phyloP scores from a whole-genome alignment of 2,329 filamentous ascomycete species.

The Remersonia thermophila region DNA sequence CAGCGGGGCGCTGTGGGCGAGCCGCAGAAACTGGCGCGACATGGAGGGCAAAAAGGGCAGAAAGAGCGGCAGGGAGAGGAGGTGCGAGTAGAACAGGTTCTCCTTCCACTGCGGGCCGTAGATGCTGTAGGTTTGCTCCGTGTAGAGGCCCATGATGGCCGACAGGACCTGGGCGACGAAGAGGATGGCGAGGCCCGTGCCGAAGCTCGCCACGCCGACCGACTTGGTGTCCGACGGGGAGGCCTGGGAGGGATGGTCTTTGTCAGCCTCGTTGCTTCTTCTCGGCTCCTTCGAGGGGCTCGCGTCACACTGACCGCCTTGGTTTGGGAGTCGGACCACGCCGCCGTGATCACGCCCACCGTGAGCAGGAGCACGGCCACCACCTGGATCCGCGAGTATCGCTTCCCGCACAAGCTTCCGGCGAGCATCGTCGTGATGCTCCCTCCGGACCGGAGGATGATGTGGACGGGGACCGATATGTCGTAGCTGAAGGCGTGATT shows the following conservation, averaged over 20 bases:
- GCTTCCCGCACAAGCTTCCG: constrained; percentile 77
- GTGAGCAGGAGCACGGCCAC: constrained; percentile 74
- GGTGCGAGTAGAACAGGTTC: constrained; percentile 85
- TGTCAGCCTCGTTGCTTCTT: too few species aligned
- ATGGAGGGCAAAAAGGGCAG: constrained; percentile 58
- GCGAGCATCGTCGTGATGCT: constrained; percentile 91
- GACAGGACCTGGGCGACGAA: constrained; percentile 82
- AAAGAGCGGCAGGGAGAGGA: constrained; percentile 66
- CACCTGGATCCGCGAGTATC: constrained; percentile 69
- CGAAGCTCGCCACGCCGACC: constrained; percentile 31
- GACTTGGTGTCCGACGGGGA: constrained; percentile 10
- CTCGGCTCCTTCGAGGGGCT: too few species aligned
- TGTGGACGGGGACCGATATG: constrained; percentile 92
- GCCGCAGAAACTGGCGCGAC: constrained; percentile 47
- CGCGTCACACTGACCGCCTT: constrained; percentile 45
- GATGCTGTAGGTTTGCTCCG: constrained; percentile 74
- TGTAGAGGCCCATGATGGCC: constrained; percentile 89
- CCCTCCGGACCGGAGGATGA: constrained; percentile 87
- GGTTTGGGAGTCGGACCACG: constrained; percentile 75
- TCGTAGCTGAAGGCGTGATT: constrained; percentile 96
- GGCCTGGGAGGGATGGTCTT: constrained; percentile 1
- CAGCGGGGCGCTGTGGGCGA: constrained; percentile 53
- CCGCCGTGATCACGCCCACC: constrained; percentile 72
- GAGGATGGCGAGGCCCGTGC: constrained; percentile 66
- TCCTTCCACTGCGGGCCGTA: constrained; percentile 91